A percentile compares a stretch with the other conserved stretches of the same genome.
These are phyloP conservation scores for Sugiyamaella japonica DNA, from an alignment of 1,139 yeast genomes.

Conservation along the genomic window DNA sequence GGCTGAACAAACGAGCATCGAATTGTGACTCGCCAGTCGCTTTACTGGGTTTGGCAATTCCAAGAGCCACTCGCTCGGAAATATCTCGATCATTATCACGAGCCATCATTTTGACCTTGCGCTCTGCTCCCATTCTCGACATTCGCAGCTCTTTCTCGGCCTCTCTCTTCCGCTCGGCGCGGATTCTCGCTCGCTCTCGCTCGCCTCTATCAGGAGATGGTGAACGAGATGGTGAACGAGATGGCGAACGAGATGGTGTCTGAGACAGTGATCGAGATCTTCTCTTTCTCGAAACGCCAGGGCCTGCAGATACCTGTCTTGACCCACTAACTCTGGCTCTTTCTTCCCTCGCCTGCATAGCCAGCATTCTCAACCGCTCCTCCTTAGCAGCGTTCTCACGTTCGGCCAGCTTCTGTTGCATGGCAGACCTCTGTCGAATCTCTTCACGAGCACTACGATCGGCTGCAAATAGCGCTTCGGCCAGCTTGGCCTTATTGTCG, in stretches of 20 bases:
- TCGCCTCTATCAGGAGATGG: conserved; percentile 30
- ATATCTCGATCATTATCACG: conserved; percentile 52
- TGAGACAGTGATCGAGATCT: conserved; percentile 17
- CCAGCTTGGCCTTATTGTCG: conserved; percentile 61
- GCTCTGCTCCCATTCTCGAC: conserved; percentile 50
- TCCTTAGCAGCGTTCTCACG: conserved; percentile 62
- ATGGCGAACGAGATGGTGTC: conserved; percentile 10
- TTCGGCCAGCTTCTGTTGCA: conserved; percentile 55
- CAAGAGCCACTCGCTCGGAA: conserved; percentile 55
- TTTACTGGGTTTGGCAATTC: conserved; percentile 48
- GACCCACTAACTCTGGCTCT: conserved; percentile 20
- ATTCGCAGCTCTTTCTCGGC: conserved; percentile 50
- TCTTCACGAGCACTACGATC: conserved; percentile 74
- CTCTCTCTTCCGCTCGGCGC: conserved; percentile 48
- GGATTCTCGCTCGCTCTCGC: conserved; percentile 43
- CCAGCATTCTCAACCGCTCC: conserved; percentile 55
- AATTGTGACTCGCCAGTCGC: conserved; percentile 47
- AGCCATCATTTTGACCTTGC: conserved; percentile 47
- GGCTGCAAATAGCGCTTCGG: conserved; percentile 73
- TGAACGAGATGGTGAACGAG: conserved; percentile 6
- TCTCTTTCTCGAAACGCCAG: conserved; percentile 7
- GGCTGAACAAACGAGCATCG: conserved; percentile 56
- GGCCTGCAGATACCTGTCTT: background rate
- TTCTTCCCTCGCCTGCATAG: conserved; percentile 55
- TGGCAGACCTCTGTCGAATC: conserved; percentile 58